phyloP scores from a whole-genome alignment of 176 grass and related monocot species.

The Melocanna baccifera region DNA sequence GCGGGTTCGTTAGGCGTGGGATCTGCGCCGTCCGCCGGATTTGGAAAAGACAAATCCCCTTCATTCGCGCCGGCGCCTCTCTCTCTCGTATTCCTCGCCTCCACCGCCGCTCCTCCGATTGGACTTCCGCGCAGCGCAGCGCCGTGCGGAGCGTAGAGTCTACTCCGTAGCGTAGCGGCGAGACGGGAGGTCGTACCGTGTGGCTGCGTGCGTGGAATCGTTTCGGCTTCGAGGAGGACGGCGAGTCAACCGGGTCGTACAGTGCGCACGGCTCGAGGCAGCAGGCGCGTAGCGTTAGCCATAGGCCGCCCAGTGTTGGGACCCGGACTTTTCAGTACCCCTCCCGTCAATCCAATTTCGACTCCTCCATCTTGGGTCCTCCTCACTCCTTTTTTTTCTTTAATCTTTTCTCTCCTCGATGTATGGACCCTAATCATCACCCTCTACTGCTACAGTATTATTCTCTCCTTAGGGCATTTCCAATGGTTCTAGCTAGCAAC shows the following conservation, averaged over 20 bases:
- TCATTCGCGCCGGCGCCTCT: neutral
- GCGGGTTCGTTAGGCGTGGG: slow-evolving; percentile 29
- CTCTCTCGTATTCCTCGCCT: neutral
- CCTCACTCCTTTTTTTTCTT: neutral
- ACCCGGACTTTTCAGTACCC: neutral
- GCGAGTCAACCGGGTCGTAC: slow-evolving; percentile 18
- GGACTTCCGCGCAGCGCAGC: neutral
- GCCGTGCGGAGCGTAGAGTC: neutral
- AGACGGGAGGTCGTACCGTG: neutral
- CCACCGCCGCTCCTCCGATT: neutral
- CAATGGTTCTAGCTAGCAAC: too few species aligned
- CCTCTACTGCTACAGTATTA: neutral
- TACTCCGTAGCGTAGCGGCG: neutral
- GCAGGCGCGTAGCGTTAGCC: neutral
- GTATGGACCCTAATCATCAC: neutral
- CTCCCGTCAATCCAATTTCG: neutral
- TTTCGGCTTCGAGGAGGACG: neutral
- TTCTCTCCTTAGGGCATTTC: neutral
- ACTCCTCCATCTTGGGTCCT: too few species aligned
- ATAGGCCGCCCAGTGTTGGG: slow-evolving; percentile 16
- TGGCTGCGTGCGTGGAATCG: neutral
- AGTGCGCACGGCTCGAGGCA: slow-evolving; percentile 44
- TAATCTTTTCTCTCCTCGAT: neutral
- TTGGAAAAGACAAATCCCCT: slow-evolving; percentile 32
- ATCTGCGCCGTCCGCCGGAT: slow-evolving; percentile 10